Percentiles rank a stretch among this genome's conserved stretches.
Conservation (phyloP, 2,329 filamentous ascomycete species). For the Phaeosphaeria sp. region DNA sequence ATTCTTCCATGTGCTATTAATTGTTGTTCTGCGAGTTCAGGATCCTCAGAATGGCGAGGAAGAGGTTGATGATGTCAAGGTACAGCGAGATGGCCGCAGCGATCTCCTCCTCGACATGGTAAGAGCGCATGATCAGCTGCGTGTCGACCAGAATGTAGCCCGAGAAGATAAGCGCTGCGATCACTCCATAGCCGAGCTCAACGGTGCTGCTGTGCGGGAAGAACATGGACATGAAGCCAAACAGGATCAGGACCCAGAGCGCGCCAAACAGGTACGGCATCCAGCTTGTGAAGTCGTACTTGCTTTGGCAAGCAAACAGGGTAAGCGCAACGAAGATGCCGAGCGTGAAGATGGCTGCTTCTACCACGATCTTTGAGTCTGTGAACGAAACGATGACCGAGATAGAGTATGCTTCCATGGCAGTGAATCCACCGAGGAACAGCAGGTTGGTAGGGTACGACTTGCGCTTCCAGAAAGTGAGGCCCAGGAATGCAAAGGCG, state of each 20-base stretch:
- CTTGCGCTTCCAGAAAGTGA: slow-evolving; percentile 51
- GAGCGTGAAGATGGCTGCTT: slow-evolving; percentile 85
- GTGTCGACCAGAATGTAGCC: slow-evolving; percentile 97
- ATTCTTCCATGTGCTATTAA: slow-evolving; percentile 54
- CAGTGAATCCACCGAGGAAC: slow-evolving; percentile 89
- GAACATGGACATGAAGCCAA: slow-evolving; percentile 91
- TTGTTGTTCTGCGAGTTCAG: slow-evolving; percentile 96
- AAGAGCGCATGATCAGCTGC: slow-evolving; percentile 91
- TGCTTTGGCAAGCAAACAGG: slow-evolving; percentile 93
- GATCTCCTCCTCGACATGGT: slow-evolving; percentile 98
- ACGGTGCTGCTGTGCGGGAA: slow-evolving; percentile 81
- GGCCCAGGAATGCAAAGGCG: slow-evolving; percentile 44
- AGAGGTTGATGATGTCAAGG: slow-evolving; percentile 95
- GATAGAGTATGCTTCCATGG: slow-evolving; percentile 91
- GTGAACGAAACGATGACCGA: slow-evolving; percentile 94
- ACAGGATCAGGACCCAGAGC: slow-evolving; percentile 88
- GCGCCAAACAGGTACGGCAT: slow-evolving; percentile 92
- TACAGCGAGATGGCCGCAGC: slow-evolving; percentile 94
- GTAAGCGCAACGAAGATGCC: slow-evolving; percentile 70
- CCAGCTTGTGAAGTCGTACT: slow-evolving; percentile 98
- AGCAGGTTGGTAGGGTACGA: slow-evolving; percentile 93
- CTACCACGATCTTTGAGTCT: slow-evolving; percentile 80
- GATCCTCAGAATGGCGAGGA: slow-evolving; percentile 93
- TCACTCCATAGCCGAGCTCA: slow-evolving; percentile 84
- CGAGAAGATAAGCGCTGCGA: slow-evolving; percentile 87